Percentiles rank a stretch among this genome's conserved stretches.
Conservation (phyloP, 306 rosid genomes). For the Albizia julibrissin region DNA sequence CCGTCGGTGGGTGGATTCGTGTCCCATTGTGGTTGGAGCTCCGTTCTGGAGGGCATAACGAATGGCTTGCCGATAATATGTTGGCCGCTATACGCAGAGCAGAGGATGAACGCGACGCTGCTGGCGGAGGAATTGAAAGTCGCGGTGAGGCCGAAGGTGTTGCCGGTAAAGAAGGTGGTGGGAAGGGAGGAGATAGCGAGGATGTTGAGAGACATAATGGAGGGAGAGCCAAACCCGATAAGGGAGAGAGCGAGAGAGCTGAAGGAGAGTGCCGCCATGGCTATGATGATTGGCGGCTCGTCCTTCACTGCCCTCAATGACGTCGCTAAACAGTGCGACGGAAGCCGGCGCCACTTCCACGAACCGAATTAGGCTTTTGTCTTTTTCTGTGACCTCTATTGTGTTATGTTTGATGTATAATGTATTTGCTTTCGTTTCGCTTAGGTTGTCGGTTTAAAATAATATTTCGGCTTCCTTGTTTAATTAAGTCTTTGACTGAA, state of each 20-base stretch:
- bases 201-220: slow-evolving; percentile 36
- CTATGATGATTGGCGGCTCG: slow-evolving; percentile 32
- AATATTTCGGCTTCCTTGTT: not conserved
- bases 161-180: slow-evolving; percentile 41
- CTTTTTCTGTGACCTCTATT: too few species aligned
- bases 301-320: slow-evolving; percentile 25
- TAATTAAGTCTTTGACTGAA: not conserved
- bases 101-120: slow-evolving; percentile 53
- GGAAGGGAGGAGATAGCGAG: slow-evolving; percentile 44
- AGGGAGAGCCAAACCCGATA: not conserved
- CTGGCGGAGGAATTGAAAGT: slow-evolving; percentile 48
- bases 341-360: not conserved
- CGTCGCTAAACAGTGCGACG: not conserved
- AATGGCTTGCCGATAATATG: slow-evolving; percentile 53
- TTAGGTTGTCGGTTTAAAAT: not conserved
- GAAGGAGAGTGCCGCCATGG: slow-evolving; percentile 27
- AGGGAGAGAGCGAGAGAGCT: slow-evolving; percentile 33
- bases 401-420: too few species aligned
- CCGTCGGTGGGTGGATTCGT: slow-evolving; percentile 47
- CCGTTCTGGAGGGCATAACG: slow-evolving; percentile 48
- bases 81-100: slow-evolving; percentile 71
- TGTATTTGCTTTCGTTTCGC: not conserved
- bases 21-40: slow-evolving; percentile 64
- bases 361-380: not conserved
- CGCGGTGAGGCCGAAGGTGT: slow-evolving; percentile 35